Evolutionary conservation across 1,284 basidiomycete species (phyloP), one percentile per base, ranked within the genome.

Genomic region (Heterobasidion annosum): DNA sequence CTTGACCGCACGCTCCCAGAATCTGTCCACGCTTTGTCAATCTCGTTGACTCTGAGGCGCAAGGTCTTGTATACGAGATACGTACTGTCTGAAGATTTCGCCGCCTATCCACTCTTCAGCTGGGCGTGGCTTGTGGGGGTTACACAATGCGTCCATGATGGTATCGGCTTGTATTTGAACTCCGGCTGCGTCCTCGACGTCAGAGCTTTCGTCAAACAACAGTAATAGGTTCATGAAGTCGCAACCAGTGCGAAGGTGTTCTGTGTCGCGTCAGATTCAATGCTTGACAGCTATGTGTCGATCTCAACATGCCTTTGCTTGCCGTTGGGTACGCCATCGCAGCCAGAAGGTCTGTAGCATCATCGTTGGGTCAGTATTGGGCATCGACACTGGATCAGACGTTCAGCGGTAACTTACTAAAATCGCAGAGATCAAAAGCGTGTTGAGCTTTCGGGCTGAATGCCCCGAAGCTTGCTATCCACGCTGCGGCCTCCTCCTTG

Each of bases 161-260:
- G 64, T 63, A 55, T 70, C 59, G 18, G 61, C 66, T 52, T 57
- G 55, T 33, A 47, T 51, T 40, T 55, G 58, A 33, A 56, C 58
- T 2, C 55, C 61, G 15, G 57, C 54, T 33, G 53, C 59, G 56
- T 60, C 42, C 50, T 65, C 51, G 42, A 65, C 59, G 60, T 74
- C 66, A 51, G 72, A 64, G 59, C 68, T 65, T 56, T 69, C 67
- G 60, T 68, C 68, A 50, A 64, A 62, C 45, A 65, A 64, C 60
- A 73, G 74, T 58, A 68, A 61, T 56, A 64, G 62, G 61, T 67
- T 68, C 65, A 68, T 67, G 57, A 67, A 65, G 60, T 70, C 69
- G 33, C 65, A 65, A 51, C 65, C 59, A 8, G 59, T 56, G 42
- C 59, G 53, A 33, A 53, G 3, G 18, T 56, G 54, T 10, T 47